A percentile compares a stretch with the other conserved stretches of the same genome.
These are phyloP conservation scores for Hordeum vulgare DNA, from an alignment of 176 grass and related monocot species.

Conservation along the genomic window DNA sequence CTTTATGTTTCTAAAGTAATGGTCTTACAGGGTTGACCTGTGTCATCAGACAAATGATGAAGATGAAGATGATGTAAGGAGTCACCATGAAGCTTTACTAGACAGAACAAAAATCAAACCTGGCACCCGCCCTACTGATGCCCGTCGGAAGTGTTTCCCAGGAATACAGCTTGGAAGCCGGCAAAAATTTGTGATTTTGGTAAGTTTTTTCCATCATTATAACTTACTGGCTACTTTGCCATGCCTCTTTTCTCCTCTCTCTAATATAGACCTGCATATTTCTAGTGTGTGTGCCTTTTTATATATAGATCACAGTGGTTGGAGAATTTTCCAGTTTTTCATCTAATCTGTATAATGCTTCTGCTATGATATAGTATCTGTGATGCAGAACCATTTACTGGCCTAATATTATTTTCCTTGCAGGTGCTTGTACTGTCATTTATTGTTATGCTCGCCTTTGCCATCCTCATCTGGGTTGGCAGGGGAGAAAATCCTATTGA, in stretches of 20 bases:
- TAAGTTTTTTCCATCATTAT: slow-evolving; percentile 27
- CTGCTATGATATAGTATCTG: slow-evolving; percentile 23
- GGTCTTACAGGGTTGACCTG: slow-evolving; percentile 84
- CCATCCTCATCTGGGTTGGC: slow-evolving; percentile 86
- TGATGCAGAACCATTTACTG: slow-evolving; percentile 7
- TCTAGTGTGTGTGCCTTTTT: slow-evolving; percentile 19
- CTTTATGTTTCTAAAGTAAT: slow-evolving; percentile 25
- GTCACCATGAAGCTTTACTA: slow-evolving; percentile 72
- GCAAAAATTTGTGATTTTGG: slow-evolving; percentile 97
- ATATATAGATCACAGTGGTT: background rate
- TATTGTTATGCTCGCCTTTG: slow-evolving; percentile 77
- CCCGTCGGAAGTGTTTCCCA: slow-evolving; percentile 54
- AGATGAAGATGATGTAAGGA: slow-evolving; percentile 81
- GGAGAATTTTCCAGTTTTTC: slow-evolving; percentile 11
- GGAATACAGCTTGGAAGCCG: slow-evolving; percentile 78
- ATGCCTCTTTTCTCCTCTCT: background rate
- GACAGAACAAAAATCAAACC: slow-evolving; percentile 65
- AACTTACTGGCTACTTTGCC: background rate
- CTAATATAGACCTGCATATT: slow-evolving; percentile 8
- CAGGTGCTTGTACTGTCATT: slow-evolving; percentile 85
- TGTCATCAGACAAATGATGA: slow-evolving; percentile 98
- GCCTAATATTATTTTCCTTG: slow-evolving; percentile 11
- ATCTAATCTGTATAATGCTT: slow-evolving; percentile 14
- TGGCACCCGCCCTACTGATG: slow-evolving; percentile 39
- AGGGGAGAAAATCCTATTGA: slow-evolving; percentile 78